Percentiles rank a stretch among this genome's conserved stretches.
These are phyloP conservation scores for Ochromonas danica DNA, from an alignment of 108 stramenopile genomes.

Conservation along the genomic window DNA sequence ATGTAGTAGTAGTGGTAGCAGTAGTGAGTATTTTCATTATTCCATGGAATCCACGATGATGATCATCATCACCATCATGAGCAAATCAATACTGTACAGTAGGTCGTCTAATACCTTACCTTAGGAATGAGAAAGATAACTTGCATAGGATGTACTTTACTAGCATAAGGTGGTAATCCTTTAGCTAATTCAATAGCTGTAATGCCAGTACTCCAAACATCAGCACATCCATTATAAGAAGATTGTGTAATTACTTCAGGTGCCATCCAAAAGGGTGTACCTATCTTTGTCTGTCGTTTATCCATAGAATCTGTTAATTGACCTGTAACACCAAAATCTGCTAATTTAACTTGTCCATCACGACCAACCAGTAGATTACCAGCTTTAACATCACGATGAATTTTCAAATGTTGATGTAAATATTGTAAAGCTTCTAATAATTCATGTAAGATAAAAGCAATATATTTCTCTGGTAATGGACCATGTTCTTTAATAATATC, in stretches of 20 bases:
- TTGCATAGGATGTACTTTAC: slow-evolving; percentile 51
- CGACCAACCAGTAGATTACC: slow-evolving; percentile 81
- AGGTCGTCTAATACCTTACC: too few species aligned
- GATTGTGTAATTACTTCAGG: slow-evolving; percentile 93
- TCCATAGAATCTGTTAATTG: slow-evolving; percentile 9
- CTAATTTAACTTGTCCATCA: slow-evolving; percentile 70
- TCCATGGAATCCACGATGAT: too few species aligned
- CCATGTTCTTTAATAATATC: slow-evolving; percentile 44
- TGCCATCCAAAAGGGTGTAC: slow-evolving; percentile 60
- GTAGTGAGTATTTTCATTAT: too few species aligned
- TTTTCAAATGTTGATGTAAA: slow-evolving; percentile 88
- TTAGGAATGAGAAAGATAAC: too few species aligned
- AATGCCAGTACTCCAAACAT: slow-evolving; percentile 96
- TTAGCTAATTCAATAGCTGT: slow-evolving; percentile 97
- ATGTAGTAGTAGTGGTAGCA: too few species aligned
- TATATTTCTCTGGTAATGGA: slow-evolving; percentile 40
- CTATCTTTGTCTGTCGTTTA: background rate
- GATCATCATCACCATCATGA: too few species aligned
- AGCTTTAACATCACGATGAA: slow-evolving; percentile 96
- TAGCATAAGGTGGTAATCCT: slow-evolving; percentile 94
- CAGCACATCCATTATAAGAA: slow-evolving; percentile 93
- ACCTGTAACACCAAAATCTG: slow-evolving; percentile 33
- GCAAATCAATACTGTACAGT: too few species aligned
- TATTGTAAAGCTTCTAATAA: slow-evolving; percentile 80
- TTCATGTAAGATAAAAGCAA: slow-evolving; percentile 79